Base-by-base conservation (phyloP, 164 flowering plant species). In the Vitis amurensis region DNA sequence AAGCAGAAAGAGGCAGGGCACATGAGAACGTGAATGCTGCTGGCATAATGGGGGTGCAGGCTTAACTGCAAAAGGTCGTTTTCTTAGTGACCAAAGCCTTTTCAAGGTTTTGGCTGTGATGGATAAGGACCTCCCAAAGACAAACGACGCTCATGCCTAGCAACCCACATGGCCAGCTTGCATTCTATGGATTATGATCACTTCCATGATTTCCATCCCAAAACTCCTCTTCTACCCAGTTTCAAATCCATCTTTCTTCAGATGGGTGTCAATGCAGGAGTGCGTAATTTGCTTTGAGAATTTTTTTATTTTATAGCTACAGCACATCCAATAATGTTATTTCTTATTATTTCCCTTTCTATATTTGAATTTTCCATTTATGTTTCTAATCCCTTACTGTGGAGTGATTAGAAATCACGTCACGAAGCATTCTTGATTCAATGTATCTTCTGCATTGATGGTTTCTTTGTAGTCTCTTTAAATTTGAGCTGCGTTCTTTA, bases 141-240 rank as follows among this genome's bases (percentile, higher is more conserved):
- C 50, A 49, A 47, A 57, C 63, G 58, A 57, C 31, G 37, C 27
- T 5, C 15, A 56, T 57, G 70, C 5, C 55, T 57, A 49, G 62
- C 70, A 68, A 37, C 70, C 70, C 70, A 68, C 70, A 68, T 68
- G 70, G 70, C 70, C 70, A 68, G 63, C 70, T 68, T 68, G 62
- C 62, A 57, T 16, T 68, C 8, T 44, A 44, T 37, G 16, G 23
- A 44, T 47, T 62, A 19, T 55, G 16, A 12, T 57, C 60, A 53
- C 29, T 55, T 62, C 62, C 23, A 57, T 16, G 16, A n/a, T 8
- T 16, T 10, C 7, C 44, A 13, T 37, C 48, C 7, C 30, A 8
- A 2, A 16, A 37, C 7, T 4, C 44, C 44, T 37, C 44, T 37
- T 6, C 44, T 37, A 31, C 9, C 8, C 58, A 11, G 17, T 3